Base-by-base conservation (phyloP, 2,329 filamentous ascomycete genomes). In the Hymenoscyphus fructigenus region DNA sequence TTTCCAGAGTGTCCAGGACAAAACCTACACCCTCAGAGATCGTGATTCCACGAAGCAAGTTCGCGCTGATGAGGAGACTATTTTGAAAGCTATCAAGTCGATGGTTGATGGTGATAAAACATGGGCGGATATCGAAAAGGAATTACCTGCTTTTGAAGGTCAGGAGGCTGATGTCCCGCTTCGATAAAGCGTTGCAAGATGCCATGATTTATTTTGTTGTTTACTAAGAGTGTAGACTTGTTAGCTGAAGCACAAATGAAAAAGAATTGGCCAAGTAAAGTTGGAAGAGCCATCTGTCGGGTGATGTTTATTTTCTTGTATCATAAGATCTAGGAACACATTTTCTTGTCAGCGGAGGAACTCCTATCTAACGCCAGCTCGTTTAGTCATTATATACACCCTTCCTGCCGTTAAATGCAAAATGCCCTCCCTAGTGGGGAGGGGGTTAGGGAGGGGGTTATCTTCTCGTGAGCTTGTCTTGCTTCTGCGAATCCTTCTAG, bases 21-120 rank as follows among this genome's bases (percentile, higher is more conserved):
- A 87, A 76, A 91, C 90, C 7, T 86, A 96, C 75, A 98, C 94
- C 0, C 85, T 98, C 69, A 85, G 94, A 75, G 94, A 98, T 77
- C 89, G 93, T 69, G 95, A 98, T 80, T 90, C 89, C 53, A 97
- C 92, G 62, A 91, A 88, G 77, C 94, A 98, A 81, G 93, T 98
- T 65, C 90, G 95, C 67, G 91, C 91, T 12, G 88, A 87, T 68
- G 86, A 95, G 76, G 89, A 91, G 50, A 90, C 90, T 76, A 92
- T 98, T 65, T 80, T 95, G 66, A 84, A 86, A 64, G 92, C 92
- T 32, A 85, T 95, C 72, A 74, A 78, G 71, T 73, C 76, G 10
- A 72, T 85, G 55, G 80, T 82, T 6, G 77, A 80, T 12, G 82
- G 82, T 53, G 75, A 67, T 72, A 88, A 88, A 80, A 78, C 78